A percentile compares a stretch with the other conserved stretches of the same genome.
phyloP scores from a whole-genome alignment of 257 asterid genomes.

The Fraxinus excelsior region DNA sequence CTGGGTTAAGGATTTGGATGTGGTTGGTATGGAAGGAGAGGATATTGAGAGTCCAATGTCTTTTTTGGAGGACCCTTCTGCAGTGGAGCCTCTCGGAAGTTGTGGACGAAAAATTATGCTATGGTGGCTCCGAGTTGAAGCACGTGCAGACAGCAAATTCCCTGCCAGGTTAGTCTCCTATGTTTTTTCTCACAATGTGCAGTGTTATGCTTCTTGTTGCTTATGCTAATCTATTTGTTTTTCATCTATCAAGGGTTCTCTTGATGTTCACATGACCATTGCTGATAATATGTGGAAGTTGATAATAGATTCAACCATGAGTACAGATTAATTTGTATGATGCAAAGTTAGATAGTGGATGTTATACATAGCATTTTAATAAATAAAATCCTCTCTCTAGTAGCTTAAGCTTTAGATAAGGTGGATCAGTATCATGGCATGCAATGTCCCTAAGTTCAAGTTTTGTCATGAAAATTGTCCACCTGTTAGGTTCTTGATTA shows the following conservation, averaged over 20 bases:
- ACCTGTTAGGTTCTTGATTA: background rate
- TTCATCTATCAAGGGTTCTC: background rate
- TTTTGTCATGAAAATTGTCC: background rate
- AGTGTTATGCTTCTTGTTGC: background rate
- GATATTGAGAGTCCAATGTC: constrained; percentile 70
- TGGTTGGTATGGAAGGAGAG: constrained; percentile 47
- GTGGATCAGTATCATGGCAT: background rate
- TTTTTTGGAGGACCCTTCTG: constrained; percentile 67
- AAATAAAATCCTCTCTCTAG: background rate
- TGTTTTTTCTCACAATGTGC: constrained; percentile 15
- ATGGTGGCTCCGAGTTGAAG: constrained; percentile 99
- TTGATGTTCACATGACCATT: background rate
- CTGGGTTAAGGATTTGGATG: constrained; percentile 82
- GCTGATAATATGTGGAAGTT: constrained; percentile 12
- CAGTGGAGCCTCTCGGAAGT: constrained; percentile 92
- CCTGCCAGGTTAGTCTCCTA: constrained; percentile 47
- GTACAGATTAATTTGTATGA: background rate
- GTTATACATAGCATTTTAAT: background rate
- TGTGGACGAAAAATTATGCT: constrained; percentile 86
- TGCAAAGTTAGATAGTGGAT: background rate
- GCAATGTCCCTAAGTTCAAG: background rate
- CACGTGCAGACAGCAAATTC: constrained; percentile 93
- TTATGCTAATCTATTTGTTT: too few species aligned
- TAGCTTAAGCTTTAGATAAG: background rate
- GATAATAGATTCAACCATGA: background rate